These are phyloP conservation scores for Saturnispora sanitii DNA, from an alignment of 805 yeast genomes.

Conservation along the genomic window DNA sequence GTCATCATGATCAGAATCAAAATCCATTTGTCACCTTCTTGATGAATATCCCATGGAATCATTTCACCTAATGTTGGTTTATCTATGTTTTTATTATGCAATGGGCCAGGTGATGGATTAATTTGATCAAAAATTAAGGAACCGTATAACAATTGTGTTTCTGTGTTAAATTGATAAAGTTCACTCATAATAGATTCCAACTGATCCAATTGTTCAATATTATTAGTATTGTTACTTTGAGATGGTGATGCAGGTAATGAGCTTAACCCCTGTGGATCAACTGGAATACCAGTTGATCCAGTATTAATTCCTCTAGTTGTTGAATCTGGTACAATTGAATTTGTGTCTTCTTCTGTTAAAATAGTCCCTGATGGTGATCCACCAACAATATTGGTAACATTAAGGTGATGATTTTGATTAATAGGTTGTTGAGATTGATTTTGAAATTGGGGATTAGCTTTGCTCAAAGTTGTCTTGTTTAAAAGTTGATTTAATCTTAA, in stretches of 20 bases:
- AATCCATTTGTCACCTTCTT: conserved; percentile 41
- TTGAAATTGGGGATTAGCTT: neutral
- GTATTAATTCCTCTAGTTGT: no score
- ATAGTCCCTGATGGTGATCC: conserved; percentile 7
- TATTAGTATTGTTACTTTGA: neutral
- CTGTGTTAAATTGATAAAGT: conserved; percentile 22
- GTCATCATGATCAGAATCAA: conserved; percentile 32
- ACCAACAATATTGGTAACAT: neutral
- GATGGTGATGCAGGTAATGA: conserved; percentile 4
- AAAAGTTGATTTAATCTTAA: conserved; percentile 7
- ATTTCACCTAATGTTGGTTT: conserved; percentile 52
- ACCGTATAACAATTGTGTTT: conserved; percentile 83
- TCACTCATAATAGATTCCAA: conserved; percentile 53
- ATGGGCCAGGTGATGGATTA: conserved; percentile 48
- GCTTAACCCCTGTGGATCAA: no score
- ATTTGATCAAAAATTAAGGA: conserved; percentile 67
- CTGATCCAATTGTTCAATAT: conserved; percentile 21
- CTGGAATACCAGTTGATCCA: no score
- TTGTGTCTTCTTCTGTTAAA: conserved; percentile 5
- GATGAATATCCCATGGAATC: conserved; percentile 31
- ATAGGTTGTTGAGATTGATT: neutral
- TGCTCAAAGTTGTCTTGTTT: neutral
- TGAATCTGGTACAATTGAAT: neutral
- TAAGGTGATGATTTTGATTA: neutral
- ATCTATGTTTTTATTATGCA: conserved; percentile 50